Conservation (phyloP, 306 rosid genomes). For the Quillaja saponaria region DNA sequence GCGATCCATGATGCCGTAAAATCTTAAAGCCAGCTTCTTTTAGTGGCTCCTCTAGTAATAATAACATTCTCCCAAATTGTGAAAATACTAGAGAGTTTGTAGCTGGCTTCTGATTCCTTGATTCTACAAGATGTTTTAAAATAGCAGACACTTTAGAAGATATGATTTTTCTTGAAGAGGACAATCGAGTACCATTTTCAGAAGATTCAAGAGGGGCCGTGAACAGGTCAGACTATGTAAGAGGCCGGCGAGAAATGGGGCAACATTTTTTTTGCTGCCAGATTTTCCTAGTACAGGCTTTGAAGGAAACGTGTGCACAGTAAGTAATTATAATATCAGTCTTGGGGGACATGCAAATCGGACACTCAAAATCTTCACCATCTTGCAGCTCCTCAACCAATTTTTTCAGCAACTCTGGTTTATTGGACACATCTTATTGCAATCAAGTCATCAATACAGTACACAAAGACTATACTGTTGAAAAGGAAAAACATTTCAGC, state of each 20-base stretch:
- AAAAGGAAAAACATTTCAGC: too few species aligned
- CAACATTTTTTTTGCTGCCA: constrained; percentile 51
- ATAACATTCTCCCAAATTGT: constrained; percentile 69
- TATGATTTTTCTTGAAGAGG: constrained; percentile 25
- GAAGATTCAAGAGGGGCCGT: constrained; percentile 57
- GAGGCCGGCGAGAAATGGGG: constrained; percentile 74
- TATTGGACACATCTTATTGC: constrained; percentile 64
- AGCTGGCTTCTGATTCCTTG: constrained; percentile 51
- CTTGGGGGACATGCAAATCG: constrained; percentile 71
- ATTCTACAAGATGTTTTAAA: constrained; percentile 57
- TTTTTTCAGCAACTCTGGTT: constrained; percentile 67
- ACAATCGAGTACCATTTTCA: constrained; percentile 28
- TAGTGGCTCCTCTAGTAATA: constrained; percentile 57
- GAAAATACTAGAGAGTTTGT: constrained; percentile 81
- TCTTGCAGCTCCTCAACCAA: constrained; percentile 67
- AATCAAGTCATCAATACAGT: constrained; percentile 16
- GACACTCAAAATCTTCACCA: constrained; percentile 86
- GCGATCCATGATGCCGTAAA: constrained; percentile 42
- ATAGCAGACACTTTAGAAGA: constrained; percentile 67
- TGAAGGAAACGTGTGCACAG: constrained; percentile 82
- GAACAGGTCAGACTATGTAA: constrained; percentile 62
- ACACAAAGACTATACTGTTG: too few species aligned
- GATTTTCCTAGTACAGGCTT: constrained; percentile 60
- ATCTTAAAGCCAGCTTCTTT: constrained; percentile 73
- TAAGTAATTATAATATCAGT: constrained; percentile 59